Evolutionary conservation across 1,284 basidiomycete genomes (phyloP), one percentile per base, ranked within the genome.

Genomic region (Cystobasidium slooffiae): DNA sequence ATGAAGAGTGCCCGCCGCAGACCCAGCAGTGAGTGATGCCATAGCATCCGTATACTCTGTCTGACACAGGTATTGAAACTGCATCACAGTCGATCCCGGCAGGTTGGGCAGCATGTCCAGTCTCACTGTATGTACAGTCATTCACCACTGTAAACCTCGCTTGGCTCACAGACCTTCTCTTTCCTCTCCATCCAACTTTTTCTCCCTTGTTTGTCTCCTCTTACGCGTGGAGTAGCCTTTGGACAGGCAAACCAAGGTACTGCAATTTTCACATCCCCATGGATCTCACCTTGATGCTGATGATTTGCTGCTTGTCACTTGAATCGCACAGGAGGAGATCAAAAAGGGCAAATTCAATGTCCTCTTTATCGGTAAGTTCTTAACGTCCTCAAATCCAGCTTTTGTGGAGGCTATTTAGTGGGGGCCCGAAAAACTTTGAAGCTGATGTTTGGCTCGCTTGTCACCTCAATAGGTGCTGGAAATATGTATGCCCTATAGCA

Each of bases 281-380:
- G 43, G 18, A 1, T 22, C 39, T 43, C 46, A 49, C 46, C 46
- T n/a, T 14, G 6, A 58, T 31, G 12, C 20, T 12, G 16, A 31
- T 7, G 12, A 24, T 6, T 65, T 10, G n/a, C 31, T 12, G 6
- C 12, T 39, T 39, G 31, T n/a, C 39, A 10, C n/a, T 43, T 10
- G 20, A 3, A 37, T 61, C 37, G 12, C 24, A 52, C 61, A 72
- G 69, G 69, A 52, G 12, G 69, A 72, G 51, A 63, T 72, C 69
- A 72, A 72, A 47, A 72, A 72, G 69, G 69, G 69, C 69, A 72
- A 72, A 72, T 72, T 72, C 69, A 72, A 72, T 46, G 69, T 72
- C 37, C 69, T 72, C 39, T 72, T 72, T 31, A 72, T 72, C 41
- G 69, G 69, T 10, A 16, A 20, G 20, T 18, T 39, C n/a, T 7